A percentile compares a stretch with the other conserved stretches of the same genome.
Conservation (phyloP, 257 asterid genomes). For the Anisodus tanguticus region DNA sequence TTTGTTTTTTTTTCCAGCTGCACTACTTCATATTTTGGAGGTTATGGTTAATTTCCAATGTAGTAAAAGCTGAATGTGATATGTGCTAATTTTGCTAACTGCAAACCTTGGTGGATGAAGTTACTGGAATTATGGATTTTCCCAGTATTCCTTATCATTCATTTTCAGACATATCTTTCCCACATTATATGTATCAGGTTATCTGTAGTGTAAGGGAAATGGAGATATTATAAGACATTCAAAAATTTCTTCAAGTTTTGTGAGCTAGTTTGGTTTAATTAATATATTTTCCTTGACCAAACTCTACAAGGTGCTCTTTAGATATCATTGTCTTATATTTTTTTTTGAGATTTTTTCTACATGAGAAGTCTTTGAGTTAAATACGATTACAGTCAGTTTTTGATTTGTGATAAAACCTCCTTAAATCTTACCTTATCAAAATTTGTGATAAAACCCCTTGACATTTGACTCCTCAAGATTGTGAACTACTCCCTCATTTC, state of each 20-base stretch:
- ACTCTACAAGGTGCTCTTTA: neutral
- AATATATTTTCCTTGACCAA: neutral
- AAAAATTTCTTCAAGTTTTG: neutral
- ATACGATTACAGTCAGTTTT: neutral
- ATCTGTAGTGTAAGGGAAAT: neutral
- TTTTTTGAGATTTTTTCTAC: neutral
- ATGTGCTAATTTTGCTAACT: neutral
- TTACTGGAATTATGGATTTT: neutral
- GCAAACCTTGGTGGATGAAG: slow-evolving; percentile 1
- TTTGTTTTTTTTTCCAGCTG: slow-evolving; percentile 12
- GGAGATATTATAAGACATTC: neutral
- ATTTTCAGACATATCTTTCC: neutral
- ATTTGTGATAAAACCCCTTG: neutral
- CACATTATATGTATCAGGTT: neutral
- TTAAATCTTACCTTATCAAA: neutral
- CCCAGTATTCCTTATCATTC: neutral
- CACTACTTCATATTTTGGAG: neutral
- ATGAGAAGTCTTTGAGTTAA: neutral
- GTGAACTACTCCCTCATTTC: too few species aligned
- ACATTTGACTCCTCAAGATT: neutral
- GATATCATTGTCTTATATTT: neutral
- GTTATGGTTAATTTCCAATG: neutral
- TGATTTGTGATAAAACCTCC: slow-evolving; percentile 1
- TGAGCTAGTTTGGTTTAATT: neutral
- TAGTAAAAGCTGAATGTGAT: neutral